Base-by-base conservation (phyloP, 2,329 filamentous ascomycete genomes). In the Camillea tinctor region DNA sequence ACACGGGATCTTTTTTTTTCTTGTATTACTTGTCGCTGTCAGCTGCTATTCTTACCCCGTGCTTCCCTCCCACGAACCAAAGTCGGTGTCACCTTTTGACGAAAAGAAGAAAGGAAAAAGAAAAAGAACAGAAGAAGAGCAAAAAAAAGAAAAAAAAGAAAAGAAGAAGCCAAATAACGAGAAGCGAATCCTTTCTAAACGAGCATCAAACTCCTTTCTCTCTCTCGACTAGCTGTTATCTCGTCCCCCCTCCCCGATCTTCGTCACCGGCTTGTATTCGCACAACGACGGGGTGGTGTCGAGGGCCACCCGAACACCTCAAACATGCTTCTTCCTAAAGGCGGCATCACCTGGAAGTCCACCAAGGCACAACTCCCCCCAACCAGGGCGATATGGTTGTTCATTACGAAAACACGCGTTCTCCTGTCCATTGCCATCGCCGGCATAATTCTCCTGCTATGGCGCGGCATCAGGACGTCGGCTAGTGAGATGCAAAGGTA, bases 401-500 rank as follows among this genome's bases (percentile, higher is more conserved):
- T 92, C 69, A 72, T 96, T 64, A 91, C 91, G 64, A 87, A 87
- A 73, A 91, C 92, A 66, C 86, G 92, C 58, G 89, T 96, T 67
- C 80, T 97, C 64, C 78, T 95, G 57, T 84, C 90, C 52, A 77
- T 95, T 62, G 89, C 87, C 56, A 69, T 95, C 55, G 81, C 86
- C 26, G 88, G 89, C 58, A 79, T 92, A 66, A 74, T 96, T 64
- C 74, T 97, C 75, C 81, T 97, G 78, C 76, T 97, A 87, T 98
- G 93, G 92, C 89, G 91, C 74, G 90, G 91, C 65, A 86, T 97
- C 69, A 87, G 88, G 72, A 87, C 85, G 61, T 91, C 91, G 9
- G 90, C 92, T 44, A 87, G 88, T 51, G 92, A 96, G 73, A 92
- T 97, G 87, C 92, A 96, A 81, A 96, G 88, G 94, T 97, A 83